Percentiles rank a stretch among this genome's conserved stretches.
These are phyloP conservation scores for Acanthamoeba castellanii DNA, from an alignment of 208 protist species.

Conservation along the genomic window DNA sequence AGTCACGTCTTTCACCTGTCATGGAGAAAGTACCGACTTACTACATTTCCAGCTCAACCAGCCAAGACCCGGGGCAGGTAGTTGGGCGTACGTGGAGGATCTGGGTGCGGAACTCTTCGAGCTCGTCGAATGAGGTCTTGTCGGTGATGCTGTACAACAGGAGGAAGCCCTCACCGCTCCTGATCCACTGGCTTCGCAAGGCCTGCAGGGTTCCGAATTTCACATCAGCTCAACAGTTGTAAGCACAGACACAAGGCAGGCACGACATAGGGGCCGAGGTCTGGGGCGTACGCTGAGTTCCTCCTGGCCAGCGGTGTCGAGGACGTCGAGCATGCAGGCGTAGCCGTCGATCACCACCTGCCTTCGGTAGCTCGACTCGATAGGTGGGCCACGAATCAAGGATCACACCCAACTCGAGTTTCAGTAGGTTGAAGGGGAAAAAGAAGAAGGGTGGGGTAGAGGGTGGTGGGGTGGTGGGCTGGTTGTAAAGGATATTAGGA, in stretches of 20 bases:
- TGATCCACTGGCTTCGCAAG: constrained; percentile 50
- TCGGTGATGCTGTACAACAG: constrained; percentile 87
- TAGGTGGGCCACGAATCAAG: constrained; percentile 18
- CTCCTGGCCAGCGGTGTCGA: constrained; percentile 72
- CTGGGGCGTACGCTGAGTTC: not conserved
- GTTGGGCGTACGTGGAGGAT: constrained; percentile 45
- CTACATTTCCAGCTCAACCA: too few species aligned
- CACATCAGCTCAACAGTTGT: not conserved
- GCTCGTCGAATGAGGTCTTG: constrained; percentile 87
- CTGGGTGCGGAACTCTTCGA: constrained; percentile 73
- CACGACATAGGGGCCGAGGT: not conserved
- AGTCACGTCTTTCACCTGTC: not conserved
- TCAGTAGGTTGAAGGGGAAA: not conserved
- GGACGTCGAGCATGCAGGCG: constrained; percentile 45
- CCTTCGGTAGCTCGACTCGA: constrained; percentile 68
- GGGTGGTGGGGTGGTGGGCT: not conserved
- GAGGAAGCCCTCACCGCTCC: constrained; percentile 88
- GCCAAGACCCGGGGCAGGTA: too few species aligned
- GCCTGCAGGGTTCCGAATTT: not conserved
- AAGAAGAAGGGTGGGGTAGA: not conserved
- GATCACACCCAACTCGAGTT: not conserved
- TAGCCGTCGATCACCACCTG: constrained; percentile 70
- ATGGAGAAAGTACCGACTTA: not conserved
- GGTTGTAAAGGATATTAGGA: constrained; percentile 19
- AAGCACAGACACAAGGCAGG: not conserved